Evolutionary conservation across 2,329 filamentous ascomycete genomes (phyloP).

Genomic region (Beauveria varroae): DNA sequence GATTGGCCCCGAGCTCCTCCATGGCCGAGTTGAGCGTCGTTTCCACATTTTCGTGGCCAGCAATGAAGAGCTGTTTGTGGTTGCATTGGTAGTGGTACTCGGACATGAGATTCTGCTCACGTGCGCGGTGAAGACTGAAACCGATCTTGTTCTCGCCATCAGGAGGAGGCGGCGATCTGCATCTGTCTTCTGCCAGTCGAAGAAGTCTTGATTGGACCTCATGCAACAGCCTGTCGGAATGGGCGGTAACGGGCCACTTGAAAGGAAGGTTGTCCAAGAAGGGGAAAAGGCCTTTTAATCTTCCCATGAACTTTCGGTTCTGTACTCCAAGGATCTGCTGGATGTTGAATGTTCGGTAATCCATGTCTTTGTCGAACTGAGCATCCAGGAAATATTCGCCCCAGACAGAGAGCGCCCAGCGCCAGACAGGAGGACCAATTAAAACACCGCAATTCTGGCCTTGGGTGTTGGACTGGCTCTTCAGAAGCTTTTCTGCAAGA

Average conservation of each 20-base stretch:
- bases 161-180: neutral
- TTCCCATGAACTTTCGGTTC: neutral
- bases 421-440: neutral
- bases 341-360: neutral
- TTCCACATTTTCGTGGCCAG: constrained; percentile 4
- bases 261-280: neutral
- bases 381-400: constrained; percentile 7
- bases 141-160: neutral
- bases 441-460: neutral
- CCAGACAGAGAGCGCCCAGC: neutral
- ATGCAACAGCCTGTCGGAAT: neutral
- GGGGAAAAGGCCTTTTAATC: neutral
- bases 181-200: neutral
- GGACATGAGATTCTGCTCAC: neutral
- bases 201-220: neutral
- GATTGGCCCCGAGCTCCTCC: neutral
- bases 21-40: neutral
- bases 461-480: neutral
- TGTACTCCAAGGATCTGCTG: neutral
- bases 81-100: constrained; percentile 1
- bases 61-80: constrained; percentile 7
- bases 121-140: neutral
- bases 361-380: neutral
- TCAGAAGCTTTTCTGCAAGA: neutral
- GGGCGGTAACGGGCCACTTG: neutral